A percentile compares a stretch with the other conserved stretches of the same genome.
These are phyloP conservation scores for Ilyonectria sp. DNA, from an alignment of 2,329 filamentous ascomycete species.

Conservation along the genomic window DNA sequence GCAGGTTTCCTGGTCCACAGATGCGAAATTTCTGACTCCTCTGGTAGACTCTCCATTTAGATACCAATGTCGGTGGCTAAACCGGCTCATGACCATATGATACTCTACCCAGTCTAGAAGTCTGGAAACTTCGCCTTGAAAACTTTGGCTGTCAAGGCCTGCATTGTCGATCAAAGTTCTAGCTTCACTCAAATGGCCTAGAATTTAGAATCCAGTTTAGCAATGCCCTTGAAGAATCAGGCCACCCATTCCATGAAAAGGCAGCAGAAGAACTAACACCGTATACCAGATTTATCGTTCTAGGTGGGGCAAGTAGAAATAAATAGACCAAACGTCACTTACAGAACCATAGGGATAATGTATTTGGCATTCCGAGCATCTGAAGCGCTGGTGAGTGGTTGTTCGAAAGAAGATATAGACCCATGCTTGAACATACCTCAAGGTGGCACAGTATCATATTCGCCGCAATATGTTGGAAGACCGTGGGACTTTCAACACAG, in stretches of 20 bases:
- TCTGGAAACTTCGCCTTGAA: constrained; percentile 13
- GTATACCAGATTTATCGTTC: constrained; percentile 12
- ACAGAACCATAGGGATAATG: constrained; percentile 14
- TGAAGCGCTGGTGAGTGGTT: constrained; percentile 13
- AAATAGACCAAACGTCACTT: constrained; percentile 14
- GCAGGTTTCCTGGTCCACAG: constrained; percentile 9
- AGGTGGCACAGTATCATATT: constrained; percentile 13
- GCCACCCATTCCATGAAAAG: constrained; percentile 12
- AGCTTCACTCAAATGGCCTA: constrained; percentile 14
- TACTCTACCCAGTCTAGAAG: too few relatives aligned
- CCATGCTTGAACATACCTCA: constrained; percentile 14
- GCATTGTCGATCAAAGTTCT: constrained; percentile 13
- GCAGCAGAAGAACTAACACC: constrained; percentile 11
- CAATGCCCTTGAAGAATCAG: constrained; percentile 14
- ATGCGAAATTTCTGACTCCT: constrained; percentile 11
- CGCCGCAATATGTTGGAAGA: constrained; percentile 9
- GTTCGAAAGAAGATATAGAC: constrained; percentile 12
- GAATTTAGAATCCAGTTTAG: constrained; percentile 15
- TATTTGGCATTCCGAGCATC: constrained; percentile 13
- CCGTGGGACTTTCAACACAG: background rate
- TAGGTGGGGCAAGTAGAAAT: constrained; percentile 10
- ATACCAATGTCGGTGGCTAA: constrained; percentile 14
- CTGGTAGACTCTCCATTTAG: constrained; percentile 13
- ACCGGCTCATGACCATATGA: constrained; percentile 13
- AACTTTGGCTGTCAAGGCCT: constrained; percentile 14